phyloP scores from a whole-genome alignment of 2,329 filamentous ascomycete species.

The Colletotrichum orchidophilum region DNA sequence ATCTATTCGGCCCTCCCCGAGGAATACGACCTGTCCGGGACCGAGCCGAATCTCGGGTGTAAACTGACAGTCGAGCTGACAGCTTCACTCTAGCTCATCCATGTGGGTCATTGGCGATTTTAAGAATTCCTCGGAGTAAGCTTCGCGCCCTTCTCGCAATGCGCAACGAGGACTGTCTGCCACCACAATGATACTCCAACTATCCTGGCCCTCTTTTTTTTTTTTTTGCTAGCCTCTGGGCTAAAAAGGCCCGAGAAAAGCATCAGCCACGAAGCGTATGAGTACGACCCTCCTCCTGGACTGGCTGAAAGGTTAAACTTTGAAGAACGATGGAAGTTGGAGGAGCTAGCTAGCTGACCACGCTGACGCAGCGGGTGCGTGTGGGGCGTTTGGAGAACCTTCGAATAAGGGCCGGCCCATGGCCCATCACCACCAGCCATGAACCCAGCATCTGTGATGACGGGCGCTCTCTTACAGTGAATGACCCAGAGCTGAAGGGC shows the following conservation, averaged over 20 bases:
- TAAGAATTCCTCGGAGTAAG: background rate
- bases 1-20: conserved; percentile 23
- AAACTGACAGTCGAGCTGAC: background rate
- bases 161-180: too few species aligned
- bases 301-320: background rate
- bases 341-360: background rate
- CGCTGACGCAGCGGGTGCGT: background rate
- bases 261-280: background rate
- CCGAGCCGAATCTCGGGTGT: background rate
- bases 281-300: background rate
- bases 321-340: background rate
- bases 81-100: background rate
- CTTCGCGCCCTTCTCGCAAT: background rate
- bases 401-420: conserved; percentile 1
- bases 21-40: background rate
- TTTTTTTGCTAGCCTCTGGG: background rate
- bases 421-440: background rate
- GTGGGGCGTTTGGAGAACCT: conserved; percentile 24
- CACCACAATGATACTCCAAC: background rate
- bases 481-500: background rate
- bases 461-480: background rate
- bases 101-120: background rate
- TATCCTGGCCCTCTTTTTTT: too few species aligned
- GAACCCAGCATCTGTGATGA: background rate
- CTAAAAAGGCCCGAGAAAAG: background rate